phyloP scores from a whole-genome alignment of 805 yeast genomes.

The Candida endomychidarum region DNA sequence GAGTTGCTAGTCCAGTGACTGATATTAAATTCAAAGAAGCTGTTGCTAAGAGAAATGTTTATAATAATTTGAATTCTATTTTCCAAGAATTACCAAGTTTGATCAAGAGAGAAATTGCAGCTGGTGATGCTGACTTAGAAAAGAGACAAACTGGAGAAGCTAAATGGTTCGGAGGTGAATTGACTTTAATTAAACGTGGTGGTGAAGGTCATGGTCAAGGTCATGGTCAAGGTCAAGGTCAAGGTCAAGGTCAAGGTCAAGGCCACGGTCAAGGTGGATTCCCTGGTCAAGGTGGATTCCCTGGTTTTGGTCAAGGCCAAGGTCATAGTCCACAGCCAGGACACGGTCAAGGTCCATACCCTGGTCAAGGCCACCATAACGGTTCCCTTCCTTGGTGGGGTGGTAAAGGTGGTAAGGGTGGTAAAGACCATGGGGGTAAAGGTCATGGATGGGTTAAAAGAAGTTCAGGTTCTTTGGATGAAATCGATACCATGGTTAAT shows the following conservation, averaged over 20 bases:
- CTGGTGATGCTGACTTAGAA: background rate
- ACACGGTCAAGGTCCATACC: background rate
- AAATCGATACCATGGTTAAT: constrained; percentile 4
- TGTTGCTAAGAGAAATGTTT: constrained; percentile 9
- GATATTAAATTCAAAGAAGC: constrained; percentile 9
- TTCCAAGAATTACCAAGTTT: constrained; percentile 6
- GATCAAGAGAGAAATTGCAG: constrained; percentile 5
- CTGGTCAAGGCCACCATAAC: background rate
- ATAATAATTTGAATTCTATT: constrained; percentile 2
- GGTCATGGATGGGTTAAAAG: background rate
- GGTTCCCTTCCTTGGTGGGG: background rate
- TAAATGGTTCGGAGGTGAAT: constrained; percentile 1
- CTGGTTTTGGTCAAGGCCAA: constrained; percentile 1
- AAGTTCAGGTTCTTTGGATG: constrained; percentile 8
- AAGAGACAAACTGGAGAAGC: constrained; percentile 1
- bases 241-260: background rate
- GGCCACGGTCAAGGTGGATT: background rate
- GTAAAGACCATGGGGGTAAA: constrained; percentile 3
- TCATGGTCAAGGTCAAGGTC: background rate
- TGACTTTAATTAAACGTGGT: background rate
- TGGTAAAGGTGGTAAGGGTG: background rate
- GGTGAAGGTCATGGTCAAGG: background rate
- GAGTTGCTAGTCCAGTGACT: background rate
- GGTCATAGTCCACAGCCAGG: background rate
- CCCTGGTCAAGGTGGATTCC: background rate